Percentiles rank a stretch among this genome's conserved stretches.
Conservation (phyloP, 306 rosid species). For the Glycine tomentella region DNA sequence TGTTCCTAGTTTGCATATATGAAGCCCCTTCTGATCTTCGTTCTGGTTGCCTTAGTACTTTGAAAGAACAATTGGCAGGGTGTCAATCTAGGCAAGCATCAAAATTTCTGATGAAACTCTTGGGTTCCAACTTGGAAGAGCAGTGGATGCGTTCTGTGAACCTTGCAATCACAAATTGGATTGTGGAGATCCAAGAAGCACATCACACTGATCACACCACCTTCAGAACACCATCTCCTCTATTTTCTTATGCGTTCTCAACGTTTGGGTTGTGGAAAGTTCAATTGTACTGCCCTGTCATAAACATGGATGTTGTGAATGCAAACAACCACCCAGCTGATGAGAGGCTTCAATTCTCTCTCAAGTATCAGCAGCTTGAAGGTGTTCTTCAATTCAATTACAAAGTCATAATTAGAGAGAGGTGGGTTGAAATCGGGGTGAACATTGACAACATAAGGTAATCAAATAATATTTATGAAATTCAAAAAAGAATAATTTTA, state of each 20-base stretch:
- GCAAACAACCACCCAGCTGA: conserved; percentile 62
- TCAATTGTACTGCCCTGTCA: conserved; percentile 87
- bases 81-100: conserved; percentile 62
- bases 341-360: conserved; percentile 82
- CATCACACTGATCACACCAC: background rate
- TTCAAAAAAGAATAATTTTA: background rate
- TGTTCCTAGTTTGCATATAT: conserved; percentile 79
- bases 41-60: conserved; percentile 53
- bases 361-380: conserved; percentile 81
- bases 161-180: conserved; percentile 89
- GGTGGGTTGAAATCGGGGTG: conserved; percentile 75
- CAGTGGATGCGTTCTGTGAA: conserved; percentile 93
- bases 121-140: conserved; percentile 87
- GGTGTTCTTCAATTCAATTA: conserved; percentile 91
- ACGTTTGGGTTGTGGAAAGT: conserved; percentile 79
- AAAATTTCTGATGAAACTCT: conserved; percentile 66
- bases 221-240: conserved; percentile 72
- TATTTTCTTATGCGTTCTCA: conserved; percentile 77
- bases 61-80: conserved; percentile 57
- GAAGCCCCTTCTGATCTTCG: conserved; percentile 82
- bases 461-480: background rate
- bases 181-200: conserved; percentile 63
- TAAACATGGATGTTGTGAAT: conserved; percentile 69
- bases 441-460: conserved; percentile 93
- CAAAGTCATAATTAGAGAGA: conserved; percentile 58